These are phyloP conservation scores for Boletus sp. DNA, from an alignment of 768 basidiomycete species.

Conservation along the genomic window DNA sequence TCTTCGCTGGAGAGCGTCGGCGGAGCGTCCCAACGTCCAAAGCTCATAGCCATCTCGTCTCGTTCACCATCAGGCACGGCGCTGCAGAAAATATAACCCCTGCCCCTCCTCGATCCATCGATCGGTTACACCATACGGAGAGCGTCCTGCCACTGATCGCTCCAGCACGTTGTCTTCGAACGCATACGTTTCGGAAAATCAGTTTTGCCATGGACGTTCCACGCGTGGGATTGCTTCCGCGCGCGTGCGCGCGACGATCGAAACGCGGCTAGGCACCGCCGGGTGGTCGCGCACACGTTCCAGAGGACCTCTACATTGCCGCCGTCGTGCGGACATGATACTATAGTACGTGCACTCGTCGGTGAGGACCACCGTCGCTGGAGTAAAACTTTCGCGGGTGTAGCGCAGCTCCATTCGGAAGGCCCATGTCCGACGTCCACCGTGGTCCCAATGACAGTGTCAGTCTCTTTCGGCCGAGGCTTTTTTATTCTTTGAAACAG, in stretches of 20 bases:
- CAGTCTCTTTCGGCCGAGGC: neutral
- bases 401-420: slow-evolving; percentile 6
- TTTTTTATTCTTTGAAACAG: slow-evolving; percentile 21
- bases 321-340: neutral
- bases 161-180: neutral
- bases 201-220: neutral
- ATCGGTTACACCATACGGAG: neutral
- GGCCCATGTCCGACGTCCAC: slow-evolving; percentile 8
- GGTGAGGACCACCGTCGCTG: neutral
- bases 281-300: too few species aligned
- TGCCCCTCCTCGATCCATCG: neutral
- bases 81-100: neutral
- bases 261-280: too few species aligned
- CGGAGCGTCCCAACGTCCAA: neutral
- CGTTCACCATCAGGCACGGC: neutral
- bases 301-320: too few species aligned
- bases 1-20: neutral
- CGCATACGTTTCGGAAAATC: too few species aligned
- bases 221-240: neutral
- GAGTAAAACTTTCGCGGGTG: slow-evolving; percentile 26
- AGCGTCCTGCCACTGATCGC: neutral
- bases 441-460: neutral
- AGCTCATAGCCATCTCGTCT: neutral
- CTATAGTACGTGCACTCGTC: too few species aligned
- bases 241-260: neutral